These are phyloP conservation scores for Tylopilus felleus DNA, from an alignment of 768 basidiomycete genomes.

Conservation along the genomic window DNA sequence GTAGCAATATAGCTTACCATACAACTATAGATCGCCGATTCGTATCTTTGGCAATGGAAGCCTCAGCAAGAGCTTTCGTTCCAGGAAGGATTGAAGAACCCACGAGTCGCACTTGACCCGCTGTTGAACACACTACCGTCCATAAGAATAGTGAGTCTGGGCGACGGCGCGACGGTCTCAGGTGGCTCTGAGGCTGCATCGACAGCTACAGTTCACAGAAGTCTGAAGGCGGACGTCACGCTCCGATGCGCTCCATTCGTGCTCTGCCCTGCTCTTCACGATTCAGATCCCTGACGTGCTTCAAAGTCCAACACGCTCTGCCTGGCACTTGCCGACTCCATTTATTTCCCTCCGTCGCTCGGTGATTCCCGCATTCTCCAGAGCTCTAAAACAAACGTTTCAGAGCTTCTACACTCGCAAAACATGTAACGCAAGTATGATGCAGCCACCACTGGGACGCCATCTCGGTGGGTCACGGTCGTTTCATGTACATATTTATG, in stretches of 20 bases:
- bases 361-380: not conserved
- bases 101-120: not conserved
- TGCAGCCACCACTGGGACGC: not conserved
- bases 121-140: not conserved
- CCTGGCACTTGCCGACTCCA: not conserved
- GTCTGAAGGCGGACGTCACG: not conserved
- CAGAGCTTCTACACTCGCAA: not conserved
- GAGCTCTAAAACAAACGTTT: not conserved
- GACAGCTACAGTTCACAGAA: not conserved
- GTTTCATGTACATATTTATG: not conserved
- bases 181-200: not conserved
- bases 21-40: no score
- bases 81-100: no score
- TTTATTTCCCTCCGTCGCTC: constrained; percentile 3
- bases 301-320: not conserved
- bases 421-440: not conserved
- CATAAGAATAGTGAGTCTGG: not conserved
- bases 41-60: no score
- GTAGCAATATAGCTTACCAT: no score
- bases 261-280: no score
- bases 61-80: no score
- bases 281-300: not conserved
- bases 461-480: not conserved
- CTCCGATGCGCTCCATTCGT: not conserved
- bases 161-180: no score